phyloP scores from a whole-genome alignment of 2,329 filamentous ascomycete genomes.

The Gliomastix tumulicola region DNA sequence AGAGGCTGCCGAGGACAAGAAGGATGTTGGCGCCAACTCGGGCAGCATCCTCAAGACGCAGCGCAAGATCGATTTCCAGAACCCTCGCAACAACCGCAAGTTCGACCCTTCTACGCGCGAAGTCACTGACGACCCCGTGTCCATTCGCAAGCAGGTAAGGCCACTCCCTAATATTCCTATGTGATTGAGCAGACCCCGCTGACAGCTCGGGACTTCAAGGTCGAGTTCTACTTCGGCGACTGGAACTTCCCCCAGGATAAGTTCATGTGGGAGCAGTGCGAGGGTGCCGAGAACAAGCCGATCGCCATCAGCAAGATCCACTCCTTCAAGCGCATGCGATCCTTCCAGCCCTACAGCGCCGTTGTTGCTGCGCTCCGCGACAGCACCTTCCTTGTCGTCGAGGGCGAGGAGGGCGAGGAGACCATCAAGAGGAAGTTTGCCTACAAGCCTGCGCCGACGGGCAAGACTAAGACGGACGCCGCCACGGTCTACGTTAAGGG shows the following conservation, averaged over 20 bases:
- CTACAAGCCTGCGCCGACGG: slow-evolving; percentile 49
- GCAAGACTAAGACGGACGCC: slow-evolving; percentile 60
- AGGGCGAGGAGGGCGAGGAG: slow-evolving; percentile 67
- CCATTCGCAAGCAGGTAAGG: slow-evolving; percentile 79
- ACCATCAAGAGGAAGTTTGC: slow-evolving; percentile 70
- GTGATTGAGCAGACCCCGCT: no score
- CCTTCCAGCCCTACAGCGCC: slow-evolving; percentile 81
- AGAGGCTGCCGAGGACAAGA: slow-evolving; percentile 14
- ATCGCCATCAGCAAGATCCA: slow-evolving; percentile 72
- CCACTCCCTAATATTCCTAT: background rate
- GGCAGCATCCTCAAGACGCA: slow-evolving; percentile 36
- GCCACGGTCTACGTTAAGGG: slow-evolving; percentile 88
- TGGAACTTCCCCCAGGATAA: slow-evolving; percentile 85
- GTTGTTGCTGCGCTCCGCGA: slow-evolving; percentile 78
- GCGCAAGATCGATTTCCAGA: slow-evolving; percentile 27
- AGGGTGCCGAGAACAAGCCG: slow-evolving; percentile 73
- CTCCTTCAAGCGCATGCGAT: slow-evolving; percentile 92
- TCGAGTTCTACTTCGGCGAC: slow-evolving; percentile 95
- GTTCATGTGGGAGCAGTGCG: slow-evolving; percentile 74
- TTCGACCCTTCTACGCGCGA: slow-evolving; percentile 61
- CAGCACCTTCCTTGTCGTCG: slow-evolving; percentile 65
- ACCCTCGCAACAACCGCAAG: slow-evolving; percentile 53
- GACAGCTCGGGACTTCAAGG: no score
- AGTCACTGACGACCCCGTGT: slow-evolving; percentile 68
- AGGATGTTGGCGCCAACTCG: slow-evolving; percentile 12